Evolutionary conservation across 2,329 filamentous ascomycete genomes (phyloP).

Genomic region (Rhinocladiella mackenziei): DNA sequence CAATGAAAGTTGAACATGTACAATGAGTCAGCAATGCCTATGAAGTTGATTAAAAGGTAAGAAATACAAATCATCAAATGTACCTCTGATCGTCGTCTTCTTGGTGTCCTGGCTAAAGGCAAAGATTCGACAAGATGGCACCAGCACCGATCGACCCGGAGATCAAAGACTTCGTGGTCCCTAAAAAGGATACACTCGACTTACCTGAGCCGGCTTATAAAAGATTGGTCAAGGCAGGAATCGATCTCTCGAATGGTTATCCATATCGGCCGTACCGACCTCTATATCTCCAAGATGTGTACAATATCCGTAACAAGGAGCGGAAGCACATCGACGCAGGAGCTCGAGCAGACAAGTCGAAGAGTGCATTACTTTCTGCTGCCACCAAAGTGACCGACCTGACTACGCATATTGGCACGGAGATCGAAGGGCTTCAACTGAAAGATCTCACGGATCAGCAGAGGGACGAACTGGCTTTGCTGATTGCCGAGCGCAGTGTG

Average conservation of each 20-base stretch:
- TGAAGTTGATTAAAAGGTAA: constrained; percentile 7
- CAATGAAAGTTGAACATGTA: no score
- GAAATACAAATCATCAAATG: not conserved
- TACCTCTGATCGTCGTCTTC: not conserved
- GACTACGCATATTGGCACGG: constrained; percentile 42
- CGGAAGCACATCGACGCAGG: constrained; percentile 58
- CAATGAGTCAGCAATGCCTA: no score
- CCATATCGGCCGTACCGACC: constrained; percentile 66
- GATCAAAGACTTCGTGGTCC: constrained; percentile 61
- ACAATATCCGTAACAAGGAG: constrained; percentile 58
- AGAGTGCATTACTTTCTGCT: constrained; percentile 40
- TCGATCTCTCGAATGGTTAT: constrained; percentile 67
- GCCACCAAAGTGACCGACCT: constrained; percentile 49
- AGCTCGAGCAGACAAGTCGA: constrained; percentile 54
- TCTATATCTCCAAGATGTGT: constrained; percentile 66
- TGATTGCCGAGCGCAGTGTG: constrained; percentile 47
- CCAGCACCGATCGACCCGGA: constrained; percentile 58
- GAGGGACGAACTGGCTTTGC: constrained; percentile 58
- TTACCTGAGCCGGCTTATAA: constrained; percentile 56
- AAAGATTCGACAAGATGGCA: constrained; percentile 41
- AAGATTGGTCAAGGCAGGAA: constrained; percentile 63
- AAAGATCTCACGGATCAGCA: constrained; percentile 60
- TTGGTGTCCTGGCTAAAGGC: not conserved
- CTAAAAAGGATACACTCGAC: constrained; percentile 60
- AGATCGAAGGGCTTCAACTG: constrained; percentile 42